Evolutionary conservation across 2,329 filamentous ascomycete species (phyloP), one percentile per base, ranked within the genome.

Genomic region (Juglanconis sp.): DNA sequence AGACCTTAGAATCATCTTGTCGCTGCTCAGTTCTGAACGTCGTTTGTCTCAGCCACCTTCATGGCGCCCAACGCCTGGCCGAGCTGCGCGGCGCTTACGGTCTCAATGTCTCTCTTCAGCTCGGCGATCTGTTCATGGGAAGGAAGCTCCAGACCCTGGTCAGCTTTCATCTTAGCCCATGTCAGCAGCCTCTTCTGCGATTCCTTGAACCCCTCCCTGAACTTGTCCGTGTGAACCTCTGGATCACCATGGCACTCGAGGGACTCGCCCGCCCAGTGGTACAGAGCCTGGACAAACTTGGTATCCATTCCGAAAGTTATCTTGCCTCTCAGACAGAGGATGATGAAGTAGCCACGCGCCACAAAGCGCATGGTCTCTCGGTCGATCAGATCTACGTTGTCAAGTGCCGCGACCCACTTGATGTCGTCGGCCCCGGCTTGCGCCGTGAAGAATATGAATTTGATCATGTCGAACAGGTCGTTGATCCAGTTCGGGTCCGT

Each of bases 401-500:
- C 53, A 40, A 24, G 35, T 9, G 54, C 47, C 5, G 58, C 61
- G 5, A 56, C 52, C 61, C 61, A 63, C 24, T 61, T 61, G 34
- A 61, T 47, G n/a, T 54, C 51, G 6, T 63, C 34, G 3, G 62
- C 61, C n/a, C 60, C 59, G 3, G 64, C 55, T 8, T 60, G 60
- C 17, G 53, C 38, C 4, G 57, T 24, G 34, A 36, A 47, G 5
- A 68, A 58, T 38, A 72, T 60, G 17, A 65, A 51, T 4, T 57
- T 61, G 31, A 68, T 53, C 15, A 71, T 50, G 7, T 66, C 63
- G 15, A 68, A 53, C 54, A 71, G 57, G 32, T 69, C 66, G 53
- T 67, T 65, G 15, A 69, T 65, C 66, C 67, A 72, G 30, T 66
- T 63, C 2, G 68, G 67, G 1, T 67, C 64, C 13, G 30, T 17